phyloP scores from a whole-genome alignment of 2,329 filamentous ascomycete genomes.

The Amylocarpus encephaloides region DNA sequence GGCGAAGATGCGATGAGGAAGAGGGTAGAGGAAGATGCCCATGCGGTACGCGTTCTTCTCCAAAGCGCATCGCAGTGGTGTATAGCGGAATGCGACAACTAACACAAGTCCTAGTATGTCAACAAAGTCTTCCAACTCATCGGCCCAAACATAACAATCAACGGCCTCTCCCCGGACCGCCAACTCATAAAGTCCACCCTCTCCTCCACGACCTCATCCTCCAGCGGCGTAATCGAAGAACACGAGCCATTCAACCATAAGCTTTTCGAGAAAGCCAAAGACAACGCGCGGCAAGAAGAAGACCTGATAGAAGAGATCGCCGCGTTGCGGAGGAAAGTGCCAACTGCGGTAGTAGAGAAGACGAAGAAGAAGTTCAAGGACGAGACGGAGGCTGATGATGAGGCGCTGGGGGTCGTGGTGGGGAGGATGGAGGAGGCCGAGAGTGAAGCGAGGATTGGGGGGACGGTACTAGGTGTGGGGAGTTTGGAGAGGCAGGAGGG shows the following conservation, averaged over 20 bases:
- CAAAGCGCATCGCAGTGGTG: not conserved
- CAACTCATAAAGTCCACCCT: conserved; percentile 33
- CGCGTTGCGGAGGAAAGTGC: conserved; percentile 28
- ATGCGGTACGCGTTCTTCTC: conserved; percentile 41
- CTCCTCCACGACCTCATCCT: conserved; percentile 15
- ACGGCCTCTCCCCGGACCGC: conserved; percentile 43
- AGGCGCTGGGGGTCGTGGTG: conserved; percentile 9
- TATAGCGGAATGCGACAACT: no score
- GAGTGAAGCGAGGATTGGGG: conserved; percentile 9
- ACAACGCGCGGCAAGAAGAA: conserved; percentile 56
- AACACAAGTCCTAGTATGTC: conserved; percentile 47
- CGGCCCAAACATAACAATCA: conserved; percentile 54
- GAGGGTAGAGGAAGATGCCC: conserved; percentile 53
- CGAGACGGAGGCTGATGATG: conserved; percentile 21
- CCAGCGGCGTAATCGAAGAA: conserved; percentile 32
- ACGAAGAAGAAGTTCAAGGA: conserved; percentile 21
- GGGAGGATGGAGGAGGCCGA: conserved; percentile 15
- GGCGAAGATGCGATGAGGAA: conserved; percentile 55
- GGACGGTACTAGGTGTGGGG: conserved; percentile 28
- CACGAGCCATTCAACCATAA: conserved; percentile 57
- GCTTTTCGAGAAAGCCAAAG: conserved; percentile 52
- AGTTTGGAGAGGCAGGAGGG: conserved; percentile 40
- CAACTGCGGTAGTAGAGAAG: conserved; percentile 15
- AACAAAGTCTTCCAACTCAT: conserved; percentile 52
- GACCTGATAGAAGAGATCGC: conserved; percentile 59